Conservation (phyloP, 2,329 filamentous ascomycete genomes). For the Pseudogymnoascus sp. region DNA sequence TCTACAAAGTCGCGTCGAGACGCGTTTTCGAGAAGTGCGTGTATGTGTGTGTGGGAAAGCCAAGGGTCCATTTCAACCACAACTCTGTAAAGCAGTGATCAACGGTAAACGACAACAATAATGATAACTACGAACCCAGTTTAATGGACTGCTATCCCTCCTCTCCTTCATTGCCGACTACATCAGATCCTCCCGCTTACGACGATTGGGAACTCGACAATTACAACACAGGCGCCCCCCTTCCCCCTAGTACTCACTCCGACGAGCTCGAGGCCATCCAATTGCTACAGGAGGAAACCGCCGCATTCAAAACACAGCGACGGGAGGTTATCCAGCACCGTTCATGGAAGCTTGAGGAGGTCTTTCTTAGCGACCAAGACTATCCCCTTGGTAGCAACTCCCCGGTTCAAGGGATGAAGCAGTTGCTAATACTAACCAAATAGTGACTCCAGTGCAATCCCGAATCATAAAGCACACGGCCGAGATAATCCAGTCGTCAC, state of each 20-base stretch:
- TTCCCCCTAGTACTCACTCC: slow-evolving; percentile 28
- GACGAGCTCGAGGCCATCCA: slow-evolving; percentile 42
- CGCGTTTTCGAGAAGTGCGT: not conserved
- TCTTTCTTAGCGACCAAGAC: slow-evolving; percentile 43
- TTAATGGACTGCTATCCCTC: slow-evolving; percentile 2
- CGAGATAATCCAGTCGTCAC: slow-evolving; percentile 31
- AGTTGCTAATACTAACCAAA: slow-evolving; percentile 16
- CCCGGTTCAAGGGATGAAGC: not conserved
- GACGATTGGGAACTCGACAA: slow-evolving; percentile 21
- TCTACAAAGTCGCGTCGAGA: not conserved
- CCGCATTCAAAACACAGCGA: slow-evolving; percentile 33
- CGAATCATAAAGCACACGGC: slow-evolving; percentile 9
- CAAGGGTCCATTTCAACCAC: not conserved
- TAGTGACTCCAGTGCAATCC: slow-evolving; percentile 22
- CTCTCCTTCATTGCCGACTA: slow-evolving; percentile 14
- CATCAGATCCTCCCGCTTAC: slow-evolving; percentile 21
- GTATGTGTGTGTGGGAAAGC: not conserved
- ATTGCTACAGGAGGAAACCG: slow-evolving; percentile 34
- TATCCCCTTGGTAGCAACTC: slow-evolving; percentile 23
- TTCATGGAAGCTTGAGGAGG: slow-evolving; percentile 38
- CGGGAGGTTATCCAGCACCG: slow-evolving; percentile 45
- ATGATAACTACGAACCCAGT: not conserved
- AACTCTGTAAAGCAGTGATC: not conserved
- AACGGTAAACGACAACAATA: not conserved
- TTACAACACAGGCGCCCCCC: not conserved